phyloP scores from a whole-genome alignment of 768 basidiomycete species.

The Glaciozyma martinii region DNA sequence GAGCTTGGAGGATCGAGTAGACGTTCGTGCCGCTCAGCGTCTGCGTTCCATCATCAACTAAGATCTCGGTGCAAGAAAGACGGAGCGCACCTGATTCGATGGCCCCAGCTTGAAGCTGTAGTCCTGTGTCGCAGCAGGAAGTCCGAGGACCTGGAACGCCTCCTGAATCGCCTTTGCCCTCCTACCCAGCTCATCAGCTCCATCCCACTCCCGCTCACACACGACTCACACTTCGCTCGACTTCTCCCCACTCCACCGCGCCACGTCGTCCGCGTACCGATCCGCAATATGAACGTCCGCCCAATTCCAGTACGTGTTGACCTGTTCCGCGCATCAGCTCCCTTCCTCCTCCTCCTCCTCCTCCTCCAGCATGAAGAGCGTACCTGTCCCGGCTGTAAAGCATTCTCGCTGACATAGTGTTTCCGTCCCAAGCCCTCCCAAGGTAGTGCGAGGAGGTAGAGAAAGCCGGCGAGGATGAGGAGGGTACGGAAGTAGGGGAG shows the following conservation, averaged over 20 bases:
- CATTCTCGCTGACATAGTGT: conserved; percentile 85
- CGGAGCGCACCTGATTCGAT: conserved; percentile 45
- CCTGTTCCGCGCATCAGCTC: conserved; percentile 45
- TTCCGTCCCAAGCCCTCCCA: conserved; percentile 36
- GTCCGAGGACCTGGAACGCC: conserved; percentile 66
- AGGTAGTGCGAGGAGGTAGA: conserved; percentile 79
- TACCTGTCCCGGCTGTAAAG: conserved; percentile 85
- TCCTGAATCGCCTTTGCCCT: conserved; percentile 54
- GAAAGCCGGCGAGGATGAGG: conserved; percentile 58
- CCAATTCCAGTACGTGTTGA: conserved; percentile 88
- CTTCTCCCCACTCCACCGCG: conserved; percentile 45
- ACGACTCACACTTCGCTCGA: conserved; percentile 63
- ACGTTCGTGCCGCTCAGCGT: conserved; percentile 60
- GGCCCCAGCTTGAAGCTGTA: conserved; percentile 51
- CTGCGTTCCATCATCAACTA: conserved; percentile 40
- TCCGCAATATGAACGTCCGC: conserved; percentile 80
- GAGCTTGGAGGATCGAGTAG: conserved; percentile 71
- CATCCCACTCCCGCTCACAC: conserved; percentile 10
- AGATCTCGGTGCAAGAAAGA: background rate
- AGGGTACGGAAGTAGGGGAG: conserved; percentile 15
- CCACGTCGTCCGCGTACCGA: conserved; percentile 57
- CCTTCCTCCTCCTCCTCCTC: background rate
- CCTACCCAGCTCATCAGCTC: conserved; percentile 41
- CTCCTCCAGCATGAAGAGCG: conserved; percentile 5
- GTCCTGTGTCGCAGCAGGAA: conserved; percentile 58